A percentile compares a stretch with the other conserved stretches of the same genome.
phyloP scores from a whole-genome alignment of 1,284 basidiomycete genomes.

The Ceratobasidium papillatum region DNA sequence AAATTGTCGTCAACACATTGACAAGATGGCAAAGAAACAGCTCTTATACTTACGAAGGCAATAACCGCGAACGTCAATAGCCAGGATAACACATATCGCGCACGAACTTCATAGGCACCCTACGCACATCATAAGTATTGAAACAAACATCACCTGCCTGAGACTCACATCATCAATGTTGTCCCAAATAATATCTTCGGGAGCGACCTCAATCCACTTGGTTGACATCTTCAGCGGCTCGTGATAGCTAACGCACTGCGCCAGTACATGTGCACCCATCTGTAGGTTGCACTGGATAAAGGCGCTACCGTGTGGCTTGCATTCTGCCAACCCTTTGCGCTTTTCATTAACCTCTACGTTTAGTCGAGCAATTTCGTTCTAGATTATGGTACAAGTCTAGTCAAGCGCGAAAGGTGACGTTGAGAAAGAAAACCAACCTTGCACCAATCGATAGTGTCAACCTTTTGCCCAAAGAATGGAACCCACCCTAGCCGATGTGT shows the following conservation, averaged over 20 bases:
- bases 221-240: constrained; percentile 79
- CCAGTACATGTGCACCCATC: constrained; percentile 90
- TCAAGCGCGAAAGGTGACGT: constrained; percentile 58
- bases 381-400: constrained; percentile 57
- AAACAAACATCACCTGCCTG: not conserved
- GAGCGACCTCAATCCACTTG: constrained; percentile 76
- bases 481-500: constrained; percentile 71
- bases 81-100: constrained; percentile 58
- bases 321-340: constrained; percentile 37
- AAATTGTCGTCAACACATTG: not conserved
- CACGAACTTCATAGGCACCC: constrained; percentile 56
- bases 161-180: constrained; percentile 68
- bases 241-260: constrained; percentile 75
- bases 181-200: constrained; percentile 89
- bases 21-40: constrained; percentile 79
- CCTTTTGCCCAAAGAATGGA: constrained; percentile 72
- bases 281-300: constrained; percentile 96
- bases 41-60: constrained; percentile 56
- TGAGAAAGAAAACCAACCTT: constrained; percentile 54
- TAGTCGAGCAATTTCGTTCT: constrained; percentile 58
- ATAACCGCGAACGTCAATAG: constrained; percentile 60
- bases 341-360: constrained; percentile 59
- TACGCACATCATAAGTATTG: not conserved
- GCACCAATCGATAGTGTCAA: constrained; percentile 90
- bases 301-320: constrained; percentile 63